Conservation (phyloP, 2,329 filamentous ascomycete species). For the Aspergillus jensenii region DNA sequence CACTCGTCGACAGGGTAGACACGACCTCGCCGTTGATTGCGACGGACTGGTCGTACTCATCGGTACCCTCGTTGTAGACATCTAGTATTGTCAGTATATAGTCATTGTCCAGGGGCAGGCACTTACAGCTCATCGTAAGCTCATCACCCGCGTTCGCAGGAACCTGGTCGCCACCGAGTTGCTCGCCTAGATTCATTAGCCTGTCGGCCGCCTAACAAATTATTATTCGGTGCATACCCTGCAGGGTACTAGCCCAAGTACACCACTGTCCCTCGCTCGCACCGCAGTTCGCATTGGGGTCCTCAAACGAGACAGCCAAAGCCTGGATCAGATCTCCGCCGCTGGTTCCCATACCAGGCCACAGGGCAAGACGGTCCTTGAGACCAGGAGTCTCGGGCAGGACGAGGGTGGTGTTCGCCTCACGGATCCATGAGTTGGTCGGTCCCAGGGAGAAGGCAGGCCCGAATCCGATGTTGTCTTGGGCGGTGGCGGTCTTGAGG, state of each 20-base stretch:
- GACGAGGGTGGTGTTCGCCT: slow-evolving; percentile 31
- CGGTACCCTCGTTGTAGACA: slow-evolving; percentile 30
- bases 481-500: slow-evolving; percentile 15
- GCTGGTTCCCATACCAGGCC: slow-evolving; percentile 36
- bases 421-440: slow-evolving; percentile 32
- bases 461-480: slow-evolving; percentile 27
- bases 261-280: slow-evolving; percentile 33
- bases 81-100: slow-evolving; percentile 16
- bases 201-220: too few relatives aligned
- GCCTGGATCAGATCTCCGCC: slow-evolving; percentile 34
- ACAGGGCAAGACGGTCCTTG: slow-evolving; percentile 31
- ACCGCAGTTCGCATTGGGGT: slow-evolving; percentile 32
- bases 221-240: slow-evolving; percentile 13
- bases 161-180: slow-evolving; percentile 29
- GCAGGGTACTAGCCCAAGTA: slow-evolving; percentile 32
- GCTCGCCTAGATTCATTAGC: slow-evolving; percentile 5
- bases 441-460: slow-evolving; percentile 33
- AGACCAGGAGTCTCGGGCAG: slow-evolving; percentile 28
- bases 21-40: slow-evolving; percentile 29
- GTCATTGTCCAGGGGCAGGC: rapidly evolving
- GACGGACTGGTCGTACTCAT: slow-evolving; percentile 32
- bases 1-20: slow-evolving; percentile 30
- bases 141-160: slow-evolving; percentile 26
- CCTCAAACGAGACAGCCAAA: slow-evolving; percentile 29
- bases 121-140: slow-evolving; percentile 29